phyloP scores from a whole-genome alignment of 345 rosid species.

The Isatis tinctoria region DNA sequence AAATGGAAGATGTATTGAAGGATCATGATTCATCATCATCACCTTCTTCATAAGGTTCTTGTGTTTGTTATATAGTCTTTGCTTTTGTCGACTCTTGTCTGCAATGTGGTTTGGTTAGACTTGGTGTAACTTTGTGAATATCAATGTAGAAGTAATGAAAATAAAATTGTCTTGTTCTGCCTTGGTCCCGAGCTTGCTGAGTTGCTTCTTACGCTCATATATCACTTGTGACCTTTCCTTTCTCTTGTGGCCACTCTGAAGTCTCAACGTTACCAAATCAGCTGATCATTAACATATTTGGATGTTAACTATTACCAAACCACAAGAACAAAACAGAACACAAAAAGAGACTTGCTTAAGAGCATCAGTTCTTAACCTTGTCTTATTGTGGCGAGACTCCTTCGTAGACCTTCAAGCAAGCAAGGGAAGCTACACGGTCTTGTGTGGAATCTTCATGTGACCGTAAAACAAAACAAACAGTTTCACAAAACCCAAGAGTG shows the following conservation, averaged over 20 bases:
- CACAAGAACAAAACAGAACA: neutral
- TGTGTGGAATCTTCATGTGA: too few relatives aligned
- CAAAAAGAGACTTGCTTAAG: slow-evolving; percentile 39
- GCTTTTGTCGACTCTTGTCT: neutral
- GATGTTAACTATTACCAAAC: too few relatives aligned
- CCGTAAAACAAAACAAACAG: too few relatives aligned
- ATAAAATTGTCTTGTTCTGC: slow-evolving; percentile 31
- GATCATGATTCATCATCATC: slow-evolving; percentile 36
- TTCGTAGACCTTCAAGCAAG: too few relatives aligned
- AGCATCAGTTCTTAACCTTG: slow-evolving; percentile 61
- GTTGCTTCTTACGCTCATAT: slow-evolving; percentile 52
- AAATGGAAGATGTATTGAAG: slow-evolving; percentile 45
- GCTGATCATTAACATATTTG: too few relatives aligned
- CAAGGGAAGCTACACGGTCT: too few relatives aligned
- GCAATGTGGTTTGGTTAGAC: neutral
- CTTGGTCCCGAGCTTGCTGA: slow-evolving; percentile 48
- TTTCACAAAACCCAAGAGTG: too few relatives aligned
- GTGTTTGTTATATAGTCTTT: neutral
- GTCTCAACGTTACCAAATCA: too few relatives aligned
- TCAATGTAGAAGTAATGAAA: neutral
- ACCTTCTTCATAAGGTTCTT: slow-evolving; percentile 17
- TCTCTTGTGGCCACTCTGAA: slow-evolving; percentile 30
- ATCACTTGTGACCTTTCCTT: slow-evolving; percentile 54
- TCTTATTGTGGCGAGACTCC: slow-evolving; percentile 33
- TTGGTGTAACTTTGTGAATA: slow-evolving; percentile 8